Percentiles rank a stretch among this genome's conserved stretches.
These are phyloP conservation scores for Sordariomycetes sp. DNA, from an alignment of 2,329 filamentous ascomycete genomes.

Conservation along the genomic window DNA sequence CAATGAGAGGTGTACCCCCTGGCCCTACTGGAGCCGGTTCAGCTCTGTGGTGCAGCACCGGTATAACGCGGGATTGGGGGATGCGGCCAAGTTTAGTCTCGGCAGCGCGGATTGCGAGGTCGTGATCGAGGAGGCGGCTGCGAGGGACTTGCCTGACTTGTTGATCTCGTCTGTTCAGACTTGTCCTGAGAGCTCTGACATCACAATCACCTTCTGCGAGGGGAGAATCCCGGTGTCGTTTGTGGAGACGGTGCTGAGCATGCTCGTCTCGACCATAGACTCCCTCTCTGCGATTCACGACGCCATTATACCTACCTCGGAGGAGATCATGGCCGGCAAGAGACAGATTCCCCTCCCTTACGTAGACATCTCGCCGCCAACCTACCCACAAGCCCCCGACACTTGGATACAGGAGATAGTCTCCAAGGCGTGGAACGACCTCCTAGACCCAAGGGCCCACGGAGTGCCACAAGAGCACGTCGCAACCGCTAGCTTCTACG, in stretches of 20 bases:
- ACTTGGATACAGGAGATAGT: slow-evolving; percentile 26
- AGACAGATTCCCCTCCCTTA: slow-evolving; percentile 27
- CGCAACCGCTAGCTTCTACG: slow-evolving; percentile 33
- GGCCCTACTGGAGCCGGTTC: slow-evolving; percentile 39
- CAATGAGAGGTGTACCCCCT: slow-evolving; percentile 37
- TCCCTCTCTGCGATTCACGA: slow-evolving; percentile 21
- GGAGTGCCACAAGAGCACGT: slow-evolving; percentile 26
- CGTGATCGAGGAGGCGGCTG: slow-evolving; percentile 20
- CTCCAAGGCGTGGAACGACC: slow-evolving; percentile 26
- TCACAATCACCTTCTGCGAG: slow-evolving; percentile 32
- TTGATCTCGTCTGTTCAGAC: slow-evolving; percentile 27
- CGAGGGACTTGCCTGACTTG: slow-evolving; percentile 29
- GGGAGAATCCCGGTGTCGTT: slow-evolving; percentile 26
- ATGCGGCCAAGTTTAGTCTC: neutral
- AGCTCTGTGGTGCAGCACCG: slow-evolving; percentile 41
- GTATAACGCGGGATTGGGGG: slow-evolving; percentile 8
- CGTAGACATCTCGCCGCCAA: slow-evolving; percentile 11
- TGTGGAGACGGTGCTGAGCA: slow-evolving; percentile 27
- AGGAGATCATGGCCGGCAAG: slow-evolving; percentile 20
- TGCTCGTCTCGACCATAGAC: slow-evolving; percentile 30
- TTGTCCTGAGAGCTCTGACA: slow-evolving; percentile 19
- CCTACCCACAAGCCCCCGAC: slow-evolving; percentile 12
- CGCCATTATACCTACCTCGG: slow-evolving; percentile 23
- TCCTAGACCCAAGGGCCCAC: slow-evolving; percentile 24
- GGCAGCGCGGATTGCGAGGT: slow-evolving; percentile 1